Percentiles rank a stretch among this genome's conserved stretches.
These are phyloP conservation scores for Vishniacozyma victoriae DNA, from an alignment of 768 basidiomycete genomes.

Conservation along the genomic window DNA sequence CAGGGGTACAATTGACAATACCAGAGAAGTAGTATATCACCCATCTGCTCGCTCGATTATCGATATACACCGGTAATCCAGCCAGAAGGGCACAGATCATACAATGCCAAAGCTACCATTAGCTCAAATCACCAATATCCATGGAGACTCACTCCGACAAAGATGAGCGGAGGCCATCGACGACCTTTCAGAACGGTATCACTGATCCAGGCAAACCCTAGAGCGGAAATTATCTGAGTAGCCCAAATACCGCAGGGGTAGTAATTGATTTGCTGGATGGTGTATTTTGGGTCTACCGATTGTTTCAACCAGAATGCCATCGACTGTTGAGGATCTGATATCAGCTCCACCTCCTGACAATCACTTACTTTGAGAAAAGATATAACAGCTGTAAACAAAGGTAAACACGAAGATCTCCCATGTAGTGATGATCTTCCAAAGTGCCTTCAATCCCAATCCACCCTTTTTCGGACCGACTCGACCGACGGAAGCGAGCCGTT, in stretches of 20 bases:
- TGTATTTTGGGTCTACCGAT: constrained; percentile 17
- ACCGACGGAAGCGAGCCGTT: constrained; percentile 6
- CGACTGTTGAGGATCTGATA: constrained; percentile 10
- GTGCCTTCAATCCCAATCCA: constrained; percentile 2
- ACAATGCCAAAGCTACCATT: constrained; percentile 1
- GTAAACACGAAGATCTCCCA: constrained; percentile 31
- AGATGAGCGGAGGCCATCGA: constrained; percentile 23
- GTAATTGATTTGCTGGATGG: constrained; percentile 20
- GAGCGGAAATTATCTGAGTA: constrained; percentile 19
- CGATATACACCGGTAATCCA: constrained; percentile 8
- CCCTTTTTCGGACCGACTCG: constrained; percentile 14
- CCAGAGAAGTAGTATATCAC: constrained; percentile 17
- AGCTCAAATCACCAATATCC: neutral
- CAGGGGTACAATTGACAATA: constrained; percentile 15
- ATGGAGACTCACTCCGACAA: constrained; percentile 9
- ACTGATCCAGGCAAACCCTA: constrained; percentile 22
- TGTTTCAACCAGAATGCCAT: constrained; percentile 34
- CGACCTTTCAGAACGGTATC: constrained; percentile 19
- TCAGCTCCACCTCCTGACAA: too few relatives aligned
- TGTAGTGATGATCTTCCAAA: constrained; percentile 11
- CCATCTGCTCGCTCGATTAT: constrained; percentile 11
- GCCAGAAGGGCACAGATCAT: constrained; percentile 10
- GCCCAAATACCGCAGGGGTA: constrained; percentile 19
- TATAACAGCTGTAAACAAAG: constrained; percentile 11
- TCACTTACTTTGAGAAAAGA: constrained; percentile 13